Conservation (phyloP, 148 eudicot species). For the Cornus florida region DNA sequence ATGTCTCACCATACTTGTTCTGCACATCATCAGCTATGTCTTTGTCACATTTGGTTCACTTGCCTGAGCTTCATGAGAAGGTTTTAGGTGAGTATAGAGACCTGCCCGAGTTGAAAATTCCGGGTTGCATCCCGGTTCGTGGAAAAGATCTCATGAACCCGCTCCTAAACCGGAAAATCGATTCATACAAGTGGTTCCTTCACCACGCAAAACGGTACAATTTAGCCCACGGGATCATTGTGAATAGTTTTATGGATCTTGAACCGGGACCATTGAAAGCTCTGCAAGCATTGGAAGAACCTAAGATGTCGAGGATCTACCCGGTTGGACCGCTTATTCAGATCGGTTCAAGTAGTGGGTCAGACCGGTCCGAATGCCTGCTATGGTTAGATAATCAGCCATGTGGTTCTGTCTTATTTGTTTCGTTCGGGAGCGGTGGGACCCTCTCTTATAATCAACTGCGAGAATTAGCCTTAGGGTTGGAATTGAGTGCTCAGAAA, state of each 20-base stretch:
- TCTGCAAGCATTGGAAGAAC: slow-evolving; percentile 9
- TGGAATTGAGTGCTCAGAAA: slow-evolving; percentile 49
- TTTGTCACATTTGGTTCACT: neutral
- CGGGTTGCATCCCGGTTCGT: slow-evolving; percentile 16
- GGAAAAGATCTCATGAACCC: slow-evolving; percentile 8
- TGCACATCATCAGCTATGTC: slow-evolving; percentile 15
- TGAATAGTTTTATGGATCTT: slow-evolving; percentile 30
- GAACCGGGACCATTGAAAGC: slow-evolving; percentile 33
- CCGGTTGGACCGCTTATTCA: slow-evolving; percentile 42
- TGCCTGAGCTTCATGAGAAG: slow-evolving; percentile 18
- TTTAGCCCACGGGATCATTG: slow-evolving; percentile 15
- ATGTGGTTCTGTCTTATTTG: slow-evolving; percentile 36
- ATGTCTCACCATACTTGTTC: slow-evolving; percentile 5
- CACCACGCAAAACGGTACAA: neutral
- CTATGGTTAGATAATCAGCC: slow-evolving; percentile 56
- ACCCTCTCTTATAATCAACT: slow-evolving; percentile 42
- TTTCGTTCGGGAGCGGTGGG: slow-evolving; percentile 67
- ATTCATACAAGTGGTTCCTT: neutral
- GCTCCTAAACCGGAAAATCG: slow-evolving; percentile 9
- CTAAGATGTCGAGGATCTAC: slow-evolving; percentile 24
- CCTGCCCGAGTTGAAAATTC: slow-evolving; percentile 6
- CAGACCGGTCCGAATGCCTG: slow-evolving; percentile 16
- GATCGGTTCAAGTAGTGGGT: neutral
- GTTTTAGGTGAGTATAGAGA: slow-evolving; percentile 16
- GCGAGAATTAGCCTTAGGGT: slow-evolving; percentile 48